Percentiles rank a stretch among this genome's conserved stretches.
Conservation (phyloP, 495 filamentous ascomycete species). For the Ascodesmis nigricans region DNA sequence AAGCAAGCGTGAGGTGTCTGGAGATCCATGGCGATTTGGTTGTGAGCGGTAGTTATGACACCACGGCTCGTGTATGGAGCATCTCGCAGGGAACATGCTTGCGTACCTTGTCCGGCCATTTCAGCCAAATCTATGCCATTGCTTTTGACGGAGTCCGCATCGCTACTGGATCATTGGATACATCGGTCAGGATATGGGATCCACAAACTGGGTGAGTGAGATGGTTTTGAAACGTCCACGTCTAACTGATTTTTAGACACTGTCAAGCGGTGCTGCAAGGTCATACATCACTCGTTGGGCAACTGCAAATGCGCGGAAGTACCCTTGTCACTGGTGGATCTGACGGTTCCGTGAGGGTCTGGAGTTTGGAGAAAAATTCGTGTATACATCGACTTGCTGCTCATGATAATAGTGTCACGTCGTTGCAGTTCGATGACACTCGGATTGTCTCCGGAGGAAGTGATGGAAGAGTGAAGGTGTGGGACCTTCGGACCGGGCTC, state of each 20-base stretch:
- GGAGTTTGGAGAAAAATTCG: slow-evolving; percentile 71
- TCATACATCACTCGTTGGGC: slow-evolving; percentile 91
- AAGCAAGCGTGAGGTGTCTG: slow-evolving; percentile 86
- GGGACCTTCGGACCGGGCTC: slow-evolving; percentile 77
- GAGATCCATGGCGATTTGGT: slow-evolving; percentile 90
- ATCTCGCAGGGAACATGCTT: slow-evolving; percentile 83
- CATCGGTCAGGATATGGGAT: slow-evolving; percentile 93
- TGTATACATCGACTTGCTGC: slow-evolving; percentile 86
- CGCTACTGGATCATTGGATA: slow-evolving; percentile 92
- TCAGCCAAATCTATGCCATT: slow-evolving; percentile 97
- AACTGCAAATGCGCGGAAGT: slow-evolving; percentile 81
- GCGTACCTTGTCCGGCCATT: slow-evolving; percentile 77
- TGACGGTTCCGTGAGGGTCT: slow-evolving; percentile 85
- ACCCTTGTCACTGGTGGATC: slow-evolving; percentile 91
- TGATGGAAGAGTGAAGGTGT: slow-evolving; percentile 91
- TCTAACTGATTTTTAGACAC: slow-evolving; percentile 29
- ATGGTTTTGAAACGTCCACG: background rate
- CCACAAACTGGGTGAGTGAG: slow-evolving; percentile 55
- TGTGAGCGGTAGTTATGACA: slow-evolving; percentile 93
- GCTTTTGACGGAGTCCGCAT: slow-evolving; percentile 85
- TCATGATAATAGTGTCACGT: slow-evolving; percentile 97
- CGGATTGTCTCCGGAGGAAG: slow-evolving; percentile 87
- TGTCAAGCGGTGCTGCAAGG: slow-evolving; percentile 88
- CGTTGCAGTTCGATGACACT: slow-evolving; percentile 84
- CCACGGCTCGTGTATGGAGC: slow-evolving; percentile 90